A percentile compares a stretch with the other conserved stretches of the same genome.
Conservation (phyloP, 495 filamentous ascomycete genomes). For the Aspergillus sclerotiicarbonarius region DNA sequence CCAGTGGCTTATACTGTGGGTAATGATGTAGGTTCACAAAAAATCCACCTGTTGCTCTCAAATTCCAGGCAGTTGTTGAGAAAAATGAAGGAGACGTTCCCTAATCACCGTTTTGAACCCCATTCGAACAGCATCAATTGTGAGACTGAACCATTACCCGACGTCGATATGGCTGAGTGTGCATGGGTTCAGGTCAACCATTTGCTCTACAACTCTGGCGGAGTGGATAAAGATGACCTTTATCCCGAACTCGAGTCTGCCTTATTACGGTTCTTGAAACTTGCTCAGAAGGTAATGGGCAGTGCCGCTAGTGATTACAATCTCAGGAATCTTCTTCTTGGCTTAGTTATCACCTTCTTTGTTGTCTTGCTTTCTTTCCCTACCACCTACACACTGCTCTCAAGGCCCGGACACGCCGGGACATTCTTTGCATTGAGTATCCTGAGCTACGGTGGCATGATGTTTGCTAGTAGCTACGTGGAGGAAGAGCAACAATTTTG, state of each 20-base stretch:
- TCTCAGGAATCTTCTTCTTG: conserved; percentile 55
- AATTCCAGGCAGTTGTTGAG: conserved; percentile 79
- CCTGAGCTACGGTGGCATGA: conserved; percentile 73
- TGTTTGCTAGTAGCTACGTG: conserved; percentile 97
- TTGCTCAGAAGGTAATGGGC: conserved; percentile 74
- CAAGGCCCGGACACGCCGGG: conserved; percentile 21
- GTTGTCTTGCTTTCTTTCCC: conserved; percentile 39
- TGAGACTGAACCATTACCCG: conserved; percentile 30
- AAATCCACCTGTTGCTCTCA: conserved; percentile 60
- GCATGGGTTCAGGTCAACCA: conserved; percentile 51
- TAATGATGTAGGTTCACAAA: conserved; percentile 41
- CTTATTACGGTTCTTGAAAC: conserved; percentile 57
- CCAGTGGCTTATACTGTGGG: conserved; percentile 13
- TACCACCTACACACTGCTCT: conserved; percentile 22
- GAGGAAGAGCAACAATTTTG: conserved; percentile 99
- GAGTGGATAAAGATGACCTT: background rate
- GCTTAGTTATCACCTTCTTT: conserved; percentile 47
- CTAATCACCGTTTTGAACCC: conserved; percentile 50
- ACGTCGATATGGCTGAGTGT: conserved; percentile 63
- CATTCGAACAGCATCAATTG: conserved; percentile 40
- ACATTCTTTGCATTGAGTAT: conserved; percentile 36
- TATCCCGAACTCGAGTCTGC: conserved; percentile 22
- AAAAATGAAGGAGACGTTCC: conserved; percentile 69
- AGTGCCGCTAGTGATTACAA: conserved; percentile 90
- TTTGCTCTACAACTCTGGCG: conserved; percentile 15